A percentile compares a stretch with the other conserved stretches of the same genome.
Evolutionary conservation across 1,139 yeast species (phyloP).

Genomic region (Taphrina deformans): DNA sequence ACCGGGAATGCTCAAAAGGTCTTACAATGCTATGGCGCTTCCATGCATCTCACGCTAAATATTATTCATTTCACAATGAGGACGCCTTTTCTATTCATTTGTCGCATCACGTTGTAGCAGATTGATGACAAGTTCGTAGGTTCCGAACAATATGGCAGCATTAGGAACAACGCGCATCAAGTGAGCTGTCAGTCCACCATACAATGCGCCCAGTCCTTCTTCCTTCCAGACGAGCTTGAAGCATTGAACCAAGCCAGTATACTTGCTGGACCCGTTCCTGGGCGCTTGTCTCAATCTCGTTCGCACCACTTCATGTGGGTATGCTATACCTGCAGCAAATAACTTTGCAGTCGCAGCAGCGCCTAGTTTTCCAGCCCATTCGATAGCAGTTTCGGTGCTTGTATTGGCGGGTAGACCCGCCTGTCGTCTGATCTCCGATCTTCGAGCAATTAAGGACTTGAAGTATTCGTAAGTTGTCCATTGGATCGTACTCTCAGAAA

Average conservation of each 20-base stretch:
- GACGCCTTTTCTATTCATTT: too few species aligned
- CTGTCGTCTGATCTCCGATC: slow-evolving; percentile 46
- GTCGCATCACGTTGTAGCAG: background rate
- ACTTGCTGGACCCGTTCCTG: slow-evolving; percentile 76
- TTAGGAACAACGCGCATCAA: slow-evolving; percentile 95
- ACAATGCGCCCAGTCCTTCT: slow-evolving; percentile 90
- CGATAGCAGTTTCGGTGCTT: slow-evolving; percentile 64
- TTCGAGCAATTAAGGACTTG: slow-evolving; percentile 66
- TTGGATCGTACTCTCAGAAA: slow-evolving; percentile 87
- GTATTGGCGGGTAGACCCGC: slow-evolving; percentile 45
- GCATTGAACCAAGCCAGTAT: slow-evolving; percentile 85
- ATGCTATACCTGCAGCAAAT: slow-evolving; percentile 85
- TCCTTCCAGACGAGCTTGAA: slow-evolving; percentile 79
- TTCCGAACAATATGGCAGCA: slow-evolving; percentile 97
- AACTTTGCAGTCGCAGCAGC: slow-evolving; percentile 97
- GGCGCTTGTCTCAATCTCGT: slow-evolving; percentile 97
- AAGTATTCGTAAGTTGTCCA: slow-evolving; percentile 97
- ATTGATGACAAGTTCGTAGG: slow-evolving; percentile 79
- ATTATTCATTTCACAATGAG: too few species aligned
- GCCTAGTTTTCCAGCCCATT: slow-evolving; percentile 96
- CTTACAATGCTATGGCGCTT: background rate
- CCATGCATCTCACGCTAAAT: background rate
- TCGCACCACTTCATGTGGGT: slow-evolving; percentile 96
- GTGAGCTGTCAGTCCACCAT: slow-evolving; percentile 97
- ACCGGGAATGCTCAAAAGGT: background rate